Percentiles rank a stretch among this genome's conserved stretches.
Evolutionary conservation across 306 rosid species (phyloP).

Genomic region (Rosa lucieae): DNA sequence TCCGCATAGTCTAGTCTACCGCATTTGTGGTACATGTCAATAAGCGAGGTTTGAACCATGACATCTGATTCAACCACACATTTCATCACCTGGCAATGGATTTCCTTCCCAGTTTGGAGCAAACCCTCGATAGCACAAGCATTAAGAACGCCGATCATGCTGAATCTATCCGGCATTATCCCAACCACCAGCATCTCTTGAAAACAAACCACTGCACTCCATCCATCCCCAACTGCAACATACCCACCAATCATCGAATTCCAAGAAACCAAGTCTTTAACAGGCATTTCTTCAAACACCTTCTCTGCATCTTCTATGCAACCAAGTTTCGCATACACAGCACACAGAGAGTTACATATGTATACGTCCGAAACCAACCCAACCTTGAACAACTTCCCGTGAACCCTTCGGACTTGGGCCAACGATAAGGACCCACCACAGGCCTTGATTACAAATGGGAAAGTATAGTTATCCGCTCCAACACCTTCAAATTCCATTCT

Average conservation of each 20-base stretch:
- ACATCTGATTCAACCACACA: conserved; percentile 38
- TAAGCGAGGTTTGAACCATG: conserved; percentile 51
- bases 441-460: conserved; percentile 51
- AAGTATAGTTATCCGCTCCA: conserved; percentile 45
- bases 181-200: conserved; percentile 39
- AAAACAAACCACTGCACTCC: conserved; percentile 39
- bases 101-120: conserved; percentile 38
- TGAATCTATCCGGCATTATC: conserved; percentile 44
- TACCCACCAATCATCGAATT: conserved; percentile 53
- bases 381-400: conserved; percentile 40
- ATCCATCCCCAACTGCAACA: conserved; percentile 34
- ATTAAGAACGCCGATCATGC: conserved; percentile 35
- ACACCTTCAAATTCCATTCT: conserved; percentile 48
- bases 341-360: conserved; percentile 42
- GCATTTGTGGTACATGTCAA: conserved; percentile 54
- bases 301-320: conserved; percentile 34
- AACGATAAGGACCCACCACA: conserved; percentile 39
- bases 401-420: conserved; percentile 37
- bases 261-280: conserved; percentile 53
- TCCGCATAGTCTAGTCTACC: conserved; percentile 41
- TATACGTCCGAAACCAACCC: conserved; percentile 52
- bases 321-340: conserved; percentile 51
- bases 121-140: conserved; percentile 45
- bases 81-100: conserved; percentile 47
- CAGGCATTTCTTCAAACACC: conserved; percentile 55